Conservation (phyloP, 2,329 filamentous ascomycete genomes). For the Neopestalotiopsis sp. region DNA sequence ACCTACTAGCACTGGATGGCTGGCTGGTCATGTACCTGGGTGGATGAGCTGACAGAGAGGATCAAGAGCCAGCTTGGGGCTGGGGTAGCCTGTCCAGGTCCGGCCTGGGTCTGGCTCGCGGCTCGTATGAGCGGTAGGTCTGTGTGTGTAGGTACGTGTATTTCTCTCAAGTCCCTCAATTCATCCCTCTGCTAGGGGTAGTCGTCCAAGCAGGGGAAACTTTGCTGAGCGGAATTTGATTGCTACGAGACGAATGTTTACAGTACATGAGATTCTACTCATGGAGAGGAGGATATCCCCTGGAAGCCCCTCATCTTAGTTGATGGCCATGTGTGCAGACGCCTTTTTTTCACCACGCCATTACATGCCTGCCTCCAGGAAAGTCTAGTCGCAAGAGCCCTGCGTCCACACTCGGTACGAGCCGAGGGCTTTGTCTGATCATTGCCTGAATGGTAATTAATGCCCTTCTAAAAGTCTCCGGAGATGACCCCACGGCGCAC, state of each 20-base stretch:
- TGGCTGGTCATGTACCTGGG: background rate
- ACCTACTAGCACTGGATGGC: background rate
- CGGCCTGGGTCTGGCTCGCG: background rate
- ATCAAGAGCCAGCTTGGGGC: background rate
- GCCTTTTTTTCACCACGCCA: no score
- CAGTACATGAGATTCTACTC: background rate
- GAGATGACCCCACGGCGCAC: background rate
- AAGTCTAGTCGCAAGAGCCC: background rate
- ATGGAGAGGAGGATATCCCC: no score
- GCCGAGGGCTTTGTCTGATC: conserved; percentile 1
- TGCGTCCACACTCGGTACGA: conserved; percentile 8
- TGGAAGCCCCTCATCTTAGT: background rate
- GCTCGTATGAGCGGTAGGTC: background rate
- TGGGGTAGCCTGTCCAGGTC: background rate
- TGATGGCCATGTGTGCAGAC: background rate
- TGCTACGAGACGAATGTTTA: no score
- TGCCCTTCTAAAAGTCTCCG: background rate
- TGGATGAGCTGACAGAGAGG: background rate
- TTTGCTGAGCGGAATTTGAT: no score
- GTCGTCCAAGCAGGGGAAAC: background rate
- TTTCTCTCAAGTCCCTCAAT: background rate
- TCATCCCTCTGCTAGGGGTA: background rate
- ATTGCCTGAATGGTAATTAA: conserved; percentile 1
- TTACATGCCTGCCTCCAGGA: background rate
- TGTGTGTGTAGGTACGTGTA: background rate